Conservation (phyloP, 139 green algal species). For the Gonium pectorale region DNA sequence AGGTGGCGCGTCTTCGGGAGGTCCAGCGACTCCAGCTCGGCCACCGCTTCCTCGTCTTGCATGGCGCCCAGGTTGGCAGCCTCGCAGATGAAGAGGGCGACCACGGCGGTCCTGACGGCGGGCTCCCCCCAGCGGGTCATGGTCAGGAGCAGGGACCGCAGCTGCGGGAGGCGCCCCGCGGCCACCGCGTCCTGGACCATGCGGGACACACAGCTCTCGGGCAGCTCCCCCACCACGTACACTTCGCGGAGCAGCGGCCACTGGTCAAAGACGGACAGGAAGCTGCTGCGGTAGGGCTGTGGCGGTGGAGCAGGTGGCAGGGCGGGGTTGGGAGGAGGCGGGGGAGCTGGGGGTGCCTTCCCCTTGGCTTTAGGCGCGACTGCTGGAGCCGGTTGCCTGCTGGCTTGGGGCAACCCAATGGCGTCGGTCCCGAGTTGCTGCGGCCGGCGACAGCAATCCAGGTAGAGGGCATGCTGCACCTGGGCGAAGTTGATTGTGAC, state of each 20-base stretch:
- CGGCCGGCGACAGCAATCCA: not conserved
- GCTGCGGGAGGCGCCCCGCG: not conserved
- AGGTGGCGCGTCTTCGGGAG: not conserved
- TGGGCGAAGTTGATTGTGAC: conserved; percentile 9
- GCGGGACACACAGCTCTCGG: not conserved
- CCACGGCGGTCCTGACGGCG: not conserved
- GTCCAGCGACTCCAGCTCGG: conserved; percentile 7
- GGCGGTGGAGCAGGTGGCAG: not conserved
- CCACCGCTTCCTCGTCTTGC: not conserved
- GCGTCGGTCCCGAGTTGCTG: not conserved
- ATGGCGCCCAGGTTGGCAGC: not conserved
- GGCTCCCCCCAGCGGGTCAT: not conserved
- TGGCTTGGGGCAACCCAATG: not conserved
- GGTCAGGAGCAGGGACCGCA: conserved; percentile 14
- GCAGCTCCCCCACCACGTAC: conserved; percentile 8
- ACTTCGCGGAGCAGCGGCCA: conserved; percentile 6
- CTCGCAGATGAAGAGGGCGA: not conserved
- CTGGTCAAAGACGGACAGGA: conserved; percentile 21
- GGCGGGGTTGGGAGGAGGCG: not conserved
- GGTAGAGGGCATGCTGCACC: conserved; percentile 12
- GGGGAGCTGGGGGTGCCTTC: not conserved
- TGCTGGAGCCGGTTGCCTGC: not conserved
- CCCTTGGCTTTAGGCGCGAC: not conserved
- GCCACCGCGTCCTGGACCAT: conserved; percentile 28
- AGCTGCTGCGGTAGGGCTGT: not conserved